phyloP scores from a whole-genome alignment of 2,329 filamentous ascomycete species.

The Arachnomyces sp. region DNA sequence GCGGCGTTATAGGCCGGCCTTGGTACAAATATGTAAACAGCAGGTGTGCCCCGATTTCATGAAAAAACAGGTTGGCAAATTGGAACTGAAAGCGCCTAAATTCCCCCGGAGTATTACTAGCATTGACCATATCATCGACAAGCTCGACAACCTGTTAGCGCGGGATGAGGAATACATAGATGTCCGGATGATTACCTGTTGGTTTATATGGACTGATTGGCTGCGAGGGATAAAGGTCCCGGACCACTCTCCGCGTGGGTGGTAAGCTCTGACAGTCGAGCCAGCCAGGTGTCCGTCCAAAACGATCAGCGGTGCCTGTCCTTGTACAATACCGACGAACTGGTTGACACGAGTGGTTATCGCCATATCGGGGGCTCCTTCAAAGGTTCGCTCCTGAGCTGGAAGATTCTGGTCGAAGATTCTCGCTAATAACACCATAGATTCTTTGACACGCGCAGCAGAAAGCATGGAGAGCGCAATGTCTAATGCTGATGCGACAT shows the following conservation, averaged over 20 bases:
- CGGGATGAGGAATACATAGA: neutral
- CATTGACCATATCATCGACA: constrained; percentile 2
- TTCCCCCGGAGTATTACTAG: neutral
- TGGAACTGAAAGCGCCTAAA: constrained; percentile 3
- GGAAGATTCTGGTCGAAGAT: neutral
- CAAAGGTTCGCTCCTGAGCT: neutral
- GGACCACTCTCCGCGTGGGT: neutral
- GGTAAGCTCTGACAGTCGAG: neutral
- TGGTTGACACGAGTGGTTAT: neutral
- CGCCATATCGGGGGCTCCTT: neutral
- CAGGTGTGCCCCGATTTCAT: constrained; percentile 2
- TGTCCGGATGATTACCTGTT: neutral
- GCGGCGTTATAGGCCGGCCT: neutral
- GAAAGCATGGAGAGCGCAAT: neutral
- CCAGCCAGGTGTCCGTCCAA: constrained; percentile 1
- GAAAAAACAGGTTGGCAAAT: constrained; percentile 1
- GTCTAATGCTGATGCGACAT: constrained; percentile 3
- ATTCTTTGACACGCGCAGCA: neutral
- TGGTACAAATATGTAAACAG: constrained; percentile 4
- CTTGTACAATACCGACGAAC: neutral
- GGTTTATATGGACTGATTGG: neutral
- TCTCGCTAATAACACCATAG: neutral
- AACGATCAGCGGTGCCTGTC: constrained; percentile 1
- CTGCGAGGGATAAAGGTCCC: neutral
- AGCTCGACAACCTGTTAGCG: neutral